These are phyloP conservation scores for Rhodotorula sp. DNA, from an alignment of 1,284 basidiomycete genomes.

Conservation along the genomic window DNA sequence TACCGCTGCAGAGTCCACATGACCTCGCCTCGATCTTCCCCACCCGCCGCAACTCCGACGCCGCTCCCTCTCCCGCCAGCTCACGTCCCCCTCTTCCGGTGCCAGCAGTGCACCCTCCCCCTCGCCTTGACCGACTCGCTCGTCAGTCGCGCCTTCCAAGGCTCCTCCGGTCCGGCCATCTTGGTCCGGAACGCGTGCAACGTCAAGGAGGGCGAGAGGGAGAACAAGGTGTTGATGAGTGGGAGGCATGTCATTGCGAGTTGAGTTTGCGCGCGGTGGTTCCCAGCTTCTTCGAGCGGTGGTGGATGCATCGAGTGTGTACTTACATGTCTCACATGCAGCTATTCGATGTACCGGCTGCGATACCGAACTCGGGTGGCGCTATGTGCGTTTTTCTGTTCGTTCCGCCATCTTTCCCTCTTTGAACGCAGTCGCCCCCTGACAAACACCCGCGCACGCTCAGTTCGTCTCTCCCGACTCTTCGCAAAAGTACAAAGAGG, in stretches of 20 bases:
- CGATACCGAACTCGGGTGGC: conserved; percentile 32
- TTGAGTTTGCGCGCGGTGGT: not conserved
- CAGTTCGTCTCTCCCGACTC: conserved; percentile 21
- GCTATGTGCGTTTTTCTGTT: conserved; percentile 12
- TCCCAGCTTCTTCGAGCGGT: too few species aligned
- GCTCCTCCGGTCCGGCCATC: conserved; percentile 18
- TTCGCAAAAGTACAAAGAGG: conserved; percentile 32
- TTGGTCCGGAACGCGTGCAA: conserved; percentile 28
- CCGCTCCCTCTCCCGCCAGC: conserved; percentile 9
- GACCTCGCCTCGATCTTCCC: not conserved
- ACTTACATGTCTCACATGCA: not conserved
- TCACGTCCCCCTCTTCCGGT: conserved; percentile 21
- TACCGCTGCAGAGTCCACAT: not conserved
- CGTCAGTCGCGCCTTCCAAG: conserved; percentile 26
- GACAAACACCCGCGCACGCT: not conserved
- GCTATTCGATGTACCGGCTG: conserved; percentile 19
- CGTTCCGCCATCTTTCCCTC: not conserved
- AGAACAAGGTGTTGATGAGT: conserved; percentile 20
- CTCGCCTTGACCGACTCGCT: conserved; percentile 29
- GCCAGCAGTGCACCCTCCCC: conserved; percentile 23
- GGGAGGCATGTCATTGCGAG: conserved; percentile 30
- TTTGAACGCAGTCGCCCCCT: too few species aligned
- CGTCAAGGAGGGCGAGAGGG: conserved; percentile 7
- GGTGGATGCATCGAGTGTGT: too few species aligned
- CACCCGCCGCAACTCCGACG: not conserved